These are phyloP conservation scores for Immersiella caudata DNA, from an alignment of 495 filamentous ascomycete species.

Conservation along the genomic window DNA sequence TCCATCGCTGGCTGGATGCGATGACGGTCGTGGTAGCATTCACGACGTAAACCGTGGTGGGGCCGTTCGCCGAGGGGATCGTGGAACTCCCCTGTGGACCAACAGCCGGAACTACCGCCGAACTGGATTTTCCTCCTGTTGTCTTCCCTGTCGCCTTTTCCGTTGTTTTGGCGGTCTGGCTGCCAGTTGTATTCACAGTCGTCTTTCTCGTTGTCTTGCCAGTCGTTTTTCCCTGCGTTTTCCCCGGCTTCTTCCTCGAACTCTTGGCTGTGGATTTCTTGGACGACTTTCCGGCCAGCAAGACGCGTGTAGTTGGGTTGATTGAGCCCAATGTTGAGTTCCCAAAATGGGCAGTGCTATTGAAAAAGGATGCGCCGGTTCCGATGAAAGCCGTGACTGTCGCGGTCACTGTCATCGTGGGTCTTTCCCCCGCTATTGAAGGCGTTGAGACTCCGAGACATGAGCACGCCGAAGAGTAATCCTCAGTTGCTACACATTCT, in stretches of 20 bases:
- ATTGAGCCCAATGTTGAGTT: background rate
- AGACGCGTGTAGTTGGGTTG: background rate
- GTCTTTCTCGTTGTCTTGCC: too few relatives aligned
- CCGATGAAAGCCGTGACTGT: slow-evolving; percentile 17
- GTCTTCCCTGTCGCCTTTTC: too few relatives aligned
- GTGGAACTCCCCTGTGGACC: background rate
- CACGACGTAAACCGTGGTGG: slow-evolving; percentile 7
- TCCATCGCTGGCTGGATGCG: background rate
- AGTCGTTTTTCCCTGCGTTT: too few relatives aligned
- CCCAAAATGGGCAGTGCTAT: slow-evolving; percentile 4
- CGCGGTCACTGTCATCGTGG: slow-evolving; percentile 20
- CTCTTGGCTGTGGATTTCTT: too few relatives aligned
- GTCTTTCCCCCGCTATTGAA: slow-evolving; percentile 10
- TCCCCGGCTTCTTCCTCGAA: too few relatives aligned
- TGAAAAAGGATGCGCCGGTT: slow-evolving; percentile 16
- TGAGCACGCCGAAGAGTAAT: slow-evolving; percentile 36
- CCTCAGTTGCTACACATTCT: slow-evolving; percentile 24
- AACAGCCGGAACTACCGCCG: background rate
- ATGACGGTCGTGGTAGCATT: slow-evolving; percentile 17
- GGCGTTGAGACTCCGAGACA: slow-evolving; percentile 30
- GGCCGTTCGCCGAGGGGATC: background rate
- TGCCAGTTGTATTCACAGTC: too few relatives aligned
- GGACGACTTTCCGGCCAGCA: background rate
- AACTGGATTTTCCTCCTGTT: too few relatives aligned
- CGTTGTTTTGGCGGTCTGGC: too few relatives aligned